Conservation (phyloP, 352 stramenopile species). For the Phytophthora cactorum region DNA sequence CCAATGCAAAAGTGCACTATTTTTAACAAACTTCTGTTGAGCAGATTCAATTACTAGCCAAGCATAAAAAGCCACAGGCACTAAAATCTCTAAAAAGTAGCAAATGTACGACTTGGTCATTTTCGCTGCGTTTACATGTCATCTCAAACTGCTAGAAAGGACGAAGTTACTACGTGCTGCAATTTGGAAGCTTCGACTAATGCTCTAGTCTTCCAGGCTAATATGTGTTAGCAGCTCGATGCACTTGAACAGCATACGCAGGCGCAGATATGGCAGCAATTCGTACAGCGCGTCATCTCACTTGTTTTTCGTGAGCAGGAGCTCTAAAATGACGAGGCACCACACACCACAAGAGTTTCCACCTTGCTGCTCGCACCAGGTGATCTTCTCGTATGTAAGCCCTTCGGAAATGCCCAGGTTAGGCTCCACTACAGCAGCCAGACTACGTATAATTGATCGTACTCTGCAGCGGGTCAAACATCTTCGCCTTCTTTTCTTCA, state of each 20-base stretch:
- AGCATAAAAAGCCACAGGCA: too few relatives aligned
- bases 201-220: background rate
- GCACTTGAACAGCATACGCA: background rate
- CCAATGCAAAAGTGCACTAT: too few relatives aligned
- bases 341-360: slow-evolving; percentile 14
- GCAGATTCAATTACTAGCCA: too few relatives aligned
- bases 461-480: background rate
- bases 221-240: background rate
- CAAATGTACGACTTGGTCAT: too few relatives aligned
- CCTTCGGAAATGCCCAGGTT: background rate
- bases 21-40: too few relatives aligned
- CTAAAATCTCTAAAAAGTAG: too few relatives aligned
- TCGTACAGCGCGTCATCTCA: slow-evolving; percentile 3
- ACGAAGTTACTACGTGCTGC: too few relatives aligned
- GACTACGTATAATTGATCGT: background rate
- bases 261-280: background rate
- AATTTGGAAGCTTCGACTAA: too few relatives aligned
- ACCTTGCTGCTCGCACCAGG: slow-evolving; percentile 13
- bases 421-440: background rate
- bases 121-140: too few relatives aligned
- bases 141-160: too few relatives aligned
- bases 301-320: background rate
- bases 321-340: slow-evolving; percentile 5
- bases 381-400: background rate
- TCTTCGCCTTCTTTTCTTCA: background rate